These are phyloP conservation scores for Lathyrus oleraceus DNA, from an alignment of 306 rosid genomes.

Conservation along the genomic window DNA sequence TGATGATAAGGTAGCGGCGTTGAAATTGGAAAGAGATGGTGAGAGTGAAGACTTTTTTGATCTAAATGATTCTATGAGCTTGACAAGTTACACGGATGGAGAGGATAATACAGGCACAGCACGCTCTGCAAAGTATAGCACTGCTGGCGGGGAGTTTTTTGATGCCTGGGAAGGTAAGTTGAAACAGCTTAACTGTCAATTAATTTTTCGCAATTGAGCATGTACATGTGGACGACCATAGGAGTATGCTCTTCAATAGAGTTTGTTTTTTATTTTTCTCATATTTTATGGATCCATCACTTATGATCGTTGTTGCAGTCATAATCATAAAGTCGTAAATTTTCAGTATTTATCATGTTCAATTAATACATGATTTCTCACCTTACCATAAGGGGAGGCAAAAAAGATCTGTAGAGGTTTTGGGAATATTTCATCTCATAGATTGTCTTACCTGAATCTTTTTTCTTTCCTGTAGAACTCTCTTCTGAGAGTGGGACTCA, in stretches of 20 bases:
- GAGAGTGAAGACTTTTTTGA: slow-evolving; percentile 81
- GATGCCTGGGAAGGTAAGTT: slow-evolving; percentile 94
- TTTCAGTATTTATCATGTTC: background rate
- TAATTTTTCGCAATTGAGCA: background rate
- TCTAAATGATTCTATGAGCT: slow-evolving; percentile 73
- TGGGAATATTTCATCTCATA: slow-evolving; percentile 29
- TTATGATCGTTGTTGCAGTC: slow-evolving; percentile 2
- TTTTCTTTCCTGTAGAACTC: slow-evolving; percentile 56
- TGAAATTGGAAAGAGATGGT: slow-evolving; percentile 49
- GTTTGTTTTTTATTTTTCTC: background rate
- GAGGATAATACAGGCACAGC: slow-evolving; percentile 67
- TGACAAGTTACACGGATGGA: slow-evolving; percentile 68
- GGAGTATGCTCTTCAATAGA: background rate
- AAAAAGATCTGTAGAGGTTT: background rate
- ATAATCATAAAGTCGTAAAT: background rate
- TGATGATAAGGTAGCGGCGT: slow-evolving; percentile 35
- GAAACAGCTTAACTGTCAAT: background rate
- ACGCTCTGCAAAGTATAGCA: slow-evolving; percentile 34
- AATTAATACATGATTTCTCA: background rate
- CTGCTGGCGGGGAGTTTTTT: slow-evolving; percentile 58
- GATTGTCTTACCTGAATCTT: slow-evolving; percentile 33
- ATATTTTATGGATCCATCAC: background rate
- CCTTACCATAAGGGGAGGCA: slow-evolving; percentile 2
- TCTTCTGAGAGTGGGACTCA: slow-evolving; percentile 68
- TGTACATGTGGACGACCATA: slow-evolving; percentile 8